A percentile compares a stretch with the other conserved stretches of the same genome.
phyloP scores from a whole-genome alignment of 1,139 yeast species.

The Pichia sp. region DNA sequence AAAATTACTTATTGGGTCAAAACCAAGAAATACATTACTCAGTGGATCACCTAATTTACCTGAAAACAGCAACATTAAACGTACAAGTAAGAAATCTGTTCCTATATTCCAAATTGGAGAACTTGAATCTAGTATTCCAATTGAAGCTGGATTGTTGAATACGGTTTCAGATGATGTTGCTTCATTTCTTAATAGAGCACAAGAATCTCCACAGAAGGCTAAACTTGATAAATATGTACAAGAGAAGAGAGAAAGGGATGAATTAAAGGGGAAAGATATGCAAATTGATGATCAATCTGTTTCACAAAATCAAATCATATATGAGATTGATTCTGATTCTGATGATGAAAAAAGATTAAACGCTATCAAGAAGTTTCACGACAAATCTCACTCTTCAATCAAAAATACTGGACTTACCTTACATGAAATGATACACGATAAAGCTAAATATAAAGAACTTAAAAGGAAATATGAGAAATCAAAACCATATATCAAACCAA shows the following conservation, averaged over 20 bases:
- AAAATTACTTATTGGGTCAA: not conserved
- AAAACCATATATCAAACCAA: constrained; percentile 17
- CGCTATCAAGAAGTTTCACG: constrained; percentile 1
- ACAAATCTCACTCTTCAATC: too few species aligned
- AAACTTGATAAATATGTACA: not conserved
- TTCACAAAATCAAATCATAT: not conserved
- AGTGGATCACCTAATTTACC: not conserved
- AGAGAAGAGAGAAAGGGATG: not conserved
- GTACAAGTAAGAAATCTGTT: not conserved
- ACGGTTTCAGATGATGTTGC: not conserved
- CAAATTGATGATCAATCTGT: not conserved
- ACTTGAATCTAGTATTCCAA: not conserved
- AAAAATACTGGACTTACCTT: not conserved
- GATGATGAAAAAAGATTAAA: not conserved
- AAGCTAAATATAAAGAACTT: constrained; percentile 15
- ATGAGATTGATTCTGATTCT: not conserved
- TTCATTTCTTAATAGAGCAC: not conserved
- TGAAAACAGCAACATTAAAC: not conserved
- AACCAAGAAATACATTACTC: not conserved
- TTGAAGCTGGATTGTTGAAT: not conserved
- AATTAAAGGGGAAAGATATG: not conserved
- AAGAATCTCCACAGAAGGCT: not conserved
- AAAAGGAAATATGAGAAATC: constrained; percentile 16
- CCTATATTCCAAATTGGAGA: not conserved
- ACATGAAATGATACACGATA: constrained; percentile 2